Percentiles rank a stretch among this genome's conserved stretches.
Conservation (phyloP, 768 basidiomycete genomes). For the Cystobasidium ongulense region DNA sequence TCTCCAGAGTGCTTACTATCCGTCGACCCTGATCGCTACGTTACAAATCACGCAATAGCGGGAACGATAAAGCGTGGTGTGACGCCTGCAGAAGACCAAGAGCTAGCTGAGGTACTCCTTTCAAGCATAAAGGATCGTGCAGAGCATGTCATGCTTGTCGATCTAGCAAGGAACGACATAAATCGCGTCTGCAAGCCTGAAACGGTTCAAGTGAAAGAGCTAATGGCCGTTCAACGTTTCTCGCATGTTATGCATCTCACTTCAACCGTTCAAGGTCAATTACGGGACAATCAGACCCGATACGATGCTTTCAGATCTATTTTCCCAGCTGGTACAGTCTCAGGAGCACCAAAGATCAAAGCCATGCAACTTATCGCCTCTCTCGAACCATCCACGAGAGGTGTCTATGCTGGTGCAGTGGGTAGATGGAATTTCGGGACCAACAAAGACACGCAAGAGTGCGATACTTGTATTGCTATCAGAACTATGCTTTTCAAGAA, state of each 20-base stretch:
- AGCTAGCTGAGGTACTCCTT: conserved; percentile 62
- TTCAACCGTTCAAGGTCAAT: conserved; percentile 78
- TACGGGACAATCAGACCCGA: conserved; percentile 55
- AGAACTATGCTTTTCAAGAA: conserved; percentile 96
- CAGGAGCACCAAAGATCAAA: conserved; percentile 97
- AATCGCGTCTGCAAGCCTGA: conserved; percentile 91
- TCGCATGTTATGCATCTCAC: conserved; percentile 97
- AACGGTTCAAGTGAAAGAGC: conserved; percentile 89
- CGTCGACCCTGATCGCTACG: conserved; percentile 73
- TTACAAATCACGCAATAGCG: conserved; percentile 96
- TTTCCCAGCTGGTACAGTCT: conserved; percentile 97
- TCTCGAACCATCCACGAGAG: conserved; percentile 78
- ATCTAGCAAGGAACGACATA: conserved; percentile 95
- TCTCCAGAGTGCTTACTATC: conserved; percentile 97
- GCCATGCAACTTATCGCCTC: conserved; percentile 85
- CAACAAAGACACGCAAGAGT: conserved; percentile 57
- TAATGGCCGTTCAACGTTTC: conserved; percentile 90
- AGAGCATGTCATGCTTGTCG: conserved; percentile 98
- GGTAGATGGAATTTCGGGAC: conserved; percentile 91
- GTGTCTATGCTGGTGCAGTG: conserved; percentile 93
- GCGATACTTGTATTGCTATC: conserved; percentile 99
- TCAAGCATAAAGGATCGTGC: conserved; percentile 90
- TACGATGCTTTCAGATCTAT: conserved; percentile 99
- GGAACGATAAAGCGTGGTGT: conserved; percentile 85
- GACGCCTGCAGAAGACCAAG: conserved; percentile 78